Base-by-base conservation (phyloP, 106 monocot genomes). In the Iris macrosiphon region DNA sequence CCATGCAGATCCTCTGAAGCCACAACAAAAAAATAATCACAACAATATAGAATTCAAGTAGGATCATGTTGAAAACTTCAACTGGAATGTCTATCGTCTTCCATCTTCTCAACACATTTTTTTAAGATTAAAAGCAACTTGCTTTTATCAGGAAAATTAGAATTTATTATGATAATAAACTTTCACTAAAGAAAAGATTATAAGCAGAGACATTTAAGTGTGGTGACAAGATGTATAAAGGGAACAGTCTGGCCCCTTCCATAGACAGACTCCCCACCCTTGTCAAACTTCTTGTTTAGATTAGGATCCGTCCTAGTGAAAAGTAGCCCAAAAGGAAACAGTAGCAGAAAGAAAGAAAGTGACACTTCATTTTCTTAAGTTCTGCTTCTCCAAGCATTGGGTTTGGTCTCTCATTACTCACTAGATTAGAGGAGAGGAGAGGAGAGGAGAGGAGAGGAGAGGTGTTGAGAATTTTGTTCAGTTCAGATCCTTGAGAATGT, bases 221-320 rank as follows among this genome's bases (percentile, higher is more conserved):
- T 33, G 20, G 19, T 40, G 24, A 58, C 14, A 58, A 41, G 11
- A n/a, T 58, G 27, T 27, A 58, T 41, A 58, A 58, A 58, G 27
- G 20, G 17, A 32, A 23, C 38, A 55, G 34, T 23, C 38, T 39
- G 27, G 35, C 38, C 26, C 15, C 18, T 58, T 25, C 41, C 28
- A 18, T 20, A 40, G 40, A 26, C 40, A 27, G 25, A 3, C 39
- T 39, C 57, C 39, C 14, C 30, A 29, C 18, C 21, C 18, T 55
- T 55, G 19, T 4, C 17, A 6, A 9, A 37, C 17, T 57, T 52
- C 15, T 57, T 40, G 13, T 40, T n/a, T 58, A 58, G 40, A 42
- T 58, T 40, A 58, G 57, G 57, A 58, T 58, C 40, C 41, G 41
- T 27, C 7, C 41, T 15, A 52, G 18, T 1, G 14, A 27, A 15